A percentile compares a stretch with the other conserved stretches of the same genome.
Conservation (phyloP, 2,329 filamentous ascomycete genomes). For the Fusarium kyushuense region DNA sequence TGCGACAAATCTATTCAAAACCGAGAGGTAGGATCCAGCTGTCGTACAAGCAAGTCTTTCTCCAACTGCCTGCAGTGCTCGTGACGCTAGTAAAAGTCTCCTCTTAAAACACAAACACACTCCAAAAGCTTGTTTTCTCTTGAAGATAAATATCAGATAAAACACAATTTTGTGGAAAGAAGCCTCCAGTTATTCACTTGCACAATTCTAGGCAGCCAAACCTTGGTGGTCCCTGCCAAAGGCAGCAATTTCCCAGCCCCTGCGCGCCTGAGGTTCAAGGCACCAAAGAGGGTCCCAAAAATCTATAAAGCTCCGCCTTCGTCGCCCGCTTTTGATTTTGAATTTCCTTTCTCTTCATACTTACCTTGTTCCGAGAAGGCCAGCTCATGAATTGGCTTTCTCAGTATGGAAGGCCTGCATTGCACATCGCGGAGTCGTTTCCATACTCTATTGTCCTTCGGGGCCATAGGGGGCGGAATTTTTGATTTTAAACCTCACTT, state of each 20-base stretch:
- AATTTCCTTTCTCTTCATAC: slow-evolving; percentile 62
- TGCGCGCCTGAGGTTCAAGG: slow-evolving; percentile 29
- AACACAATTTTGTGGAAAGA: slow-evolving; percentile 7
- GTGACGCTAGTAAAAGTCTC: neutral
- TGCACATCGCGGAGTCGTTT: slow-evolving; percentile 66
- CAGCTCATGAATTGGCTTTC: slow-evolving; percentile 60
- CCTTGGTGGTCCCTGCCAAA: slow-evolving; percentile 3
- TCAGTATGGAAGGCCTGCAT: slow-evolving; percentile 65
- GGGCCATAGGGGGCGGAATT: slow-evolving; percentile 67
- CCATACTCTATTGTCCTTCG: slow-evolving; percentile 65
- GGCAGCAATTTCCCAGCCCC: slow-evolving; percentile 21
- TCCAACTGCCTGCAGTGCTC: neutral
- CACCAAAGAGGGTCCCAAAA: neutral
- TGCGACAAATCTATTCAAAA: no score
- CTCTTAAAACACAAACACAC: neutral
- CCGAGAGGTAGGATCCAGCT: neutral
- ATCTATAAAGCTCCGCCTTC: slow-evolving; percentile 51
- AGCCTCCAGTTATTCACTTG: neutral
- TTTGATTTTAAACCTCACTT: slow-evolving; percentile 61
- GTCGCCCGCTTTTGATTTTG: slow-evolving; percentile 17
- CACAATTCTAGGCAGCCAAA: neutral
- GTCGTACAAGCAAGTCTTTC: neutral
- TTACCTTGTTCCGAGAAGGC: slow-evolving; percentile 63
- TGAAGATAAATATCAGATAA: neutral
- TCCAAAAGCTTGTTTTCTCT: neutral